Base-by-base conservation (phyloP, 140 eudicot species). In the Oenanthe javanica region DNA sequence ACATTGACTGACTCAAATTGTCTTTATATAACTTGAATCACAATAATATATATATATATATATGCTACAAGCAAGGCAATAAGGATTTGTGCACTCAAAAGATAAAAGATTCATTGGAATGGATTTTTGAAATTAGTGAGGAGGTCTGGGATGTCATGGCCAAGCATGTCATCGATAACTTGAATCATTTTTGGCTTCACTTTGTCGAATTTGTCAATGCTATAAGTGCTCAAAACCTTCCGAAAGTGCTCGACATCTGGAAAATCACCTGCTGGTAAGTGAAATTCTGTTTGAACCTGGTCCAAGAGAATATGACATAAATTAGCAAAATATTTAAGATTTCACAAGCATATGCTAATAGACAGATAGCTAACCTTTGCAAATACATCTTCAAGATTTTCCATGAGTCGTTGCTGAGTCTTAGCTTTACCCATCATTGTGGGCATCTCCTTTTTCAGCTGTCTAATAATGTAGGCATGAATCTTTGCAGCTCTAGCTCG, bases 401-500 rank as follows among this genome's bases (percentile, higher is more conserved):
- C 87, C 40, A 92, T 89, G 50, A 94, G 87, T 46, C 84, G 84
- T 36, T 87, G 91, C 43, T 94, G 98, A 75, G 98, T 80, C 82
- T 94, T 94, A 46, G 92, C 51, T 88, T 94, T 94, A 21, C 98
- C 98, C 90, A 94, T 90, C 84, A 94, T 72, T 8, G 98, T 81
- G 40, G 98, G 98, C 98, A 94, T 94, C 83, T 94, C 96, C 83
- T 92, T 94, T 47, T 90, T 94, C 75, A 94, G 85, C 42, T 94
- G 98, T 76, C 97, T 86, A 45, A 94, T 92, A 23, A 92, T 94
- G 79, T 89, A 86, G 25, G 98, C 97, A 64, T 94, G 98, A 57
- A 94, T 94, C 89, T 92, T 94, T 4, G 90, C 96, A 61, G 97
- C 96, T 82, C 98, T 86, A 13, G 98, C 97, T 12, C 98, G 97